Conservation (phyloP, 257 asterid species). For the Scutellaria barbata region DNA sequence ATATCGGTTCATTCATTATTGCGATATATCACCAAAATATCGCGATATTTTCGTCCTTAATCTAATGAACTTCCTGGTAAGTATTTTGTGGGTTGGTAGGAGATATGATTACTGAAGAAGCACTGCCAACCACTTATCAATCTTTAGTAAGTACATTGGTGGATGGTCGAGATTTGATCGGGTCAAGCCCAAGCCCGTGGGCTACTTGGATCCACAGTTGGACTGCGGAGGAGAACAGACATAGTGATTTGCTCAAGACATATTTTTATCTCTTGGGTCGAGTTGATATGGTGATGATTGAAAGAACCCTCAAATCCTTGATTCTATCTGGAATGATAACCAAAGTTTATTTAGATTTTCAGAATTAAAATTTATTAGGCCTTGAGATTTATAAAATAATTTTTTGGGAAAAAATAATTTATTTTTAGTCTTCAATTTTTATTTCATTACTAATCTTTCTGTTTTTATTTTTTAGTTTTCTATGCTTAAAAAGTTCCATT, state of each 20-base stretch:
- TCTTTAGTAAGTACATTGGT: conserved; percentile 28
- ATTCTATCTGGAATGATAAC: conserved; percentile 48
- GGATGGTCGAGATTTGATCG: conserved; percentile 42
- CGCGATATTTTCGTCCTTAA: too few species aligned
- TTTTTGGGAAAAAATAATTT: too few species aligned
- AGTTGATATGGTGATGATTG: conserved; percentile 50
- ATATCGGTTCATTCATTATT: too few species aligned
- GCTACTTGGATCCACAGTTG: conserved; percentile 50
- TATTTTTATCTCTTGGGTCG: conserved; percentile 48
- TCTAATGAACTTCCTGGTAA: conserved; percentile 40
- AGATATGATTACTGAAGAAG: conserved; percentile 29
- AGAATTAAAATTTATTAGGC: too few species aligned
- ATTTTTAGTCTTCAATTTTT: too few species aligned
- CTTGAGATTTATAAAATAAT: too few species aligned
- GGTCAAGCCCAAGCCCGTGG: conserved; percentile 48
- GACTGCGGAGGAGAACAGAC: conserved; percentile 54
- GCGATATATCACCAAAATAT: too few species aligned
- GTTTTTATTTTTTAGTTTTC: too few species aligned
- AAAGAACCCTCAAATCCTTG: conserved; percentile 44
- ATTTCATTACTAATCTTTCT: too few species aligned
- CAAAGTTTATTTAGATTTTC: too few species aligned
- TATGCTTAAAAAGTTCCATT: too few species aligned
- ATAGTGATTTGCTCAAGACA: conserved; percentile 43
- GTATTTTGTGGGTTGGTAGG: conserved; percentile 49
- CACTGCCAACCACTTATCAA: conserved; percentile 40